Base-by-base conservation (phyloP, 2,329 filamentous ascomycete genomes). In the Pestalotiopsis fici region DNA sequence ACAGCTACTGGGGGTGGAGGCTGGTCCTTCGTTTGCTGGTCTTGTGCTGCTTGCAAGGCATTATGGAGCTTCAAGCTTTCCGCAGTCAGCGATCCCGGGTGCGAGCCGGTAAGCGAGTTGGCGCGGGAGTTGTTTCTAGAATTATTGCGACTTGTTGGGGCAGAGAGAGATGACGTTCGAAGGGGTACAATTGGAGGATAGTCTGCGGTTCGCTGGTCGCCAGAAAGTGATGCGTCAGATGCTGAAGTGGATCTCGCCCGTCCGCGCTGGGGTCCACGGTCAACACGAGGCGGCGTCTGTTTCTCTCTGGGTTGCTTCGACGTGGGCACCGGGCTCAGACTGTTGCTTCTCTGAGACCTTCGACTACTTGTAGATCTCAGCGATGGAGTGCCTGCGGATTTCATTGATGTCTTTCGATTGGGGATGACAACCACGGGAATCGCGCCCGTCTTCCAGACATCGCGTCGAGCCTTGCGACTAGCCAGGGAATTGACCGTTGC, bases 341-440 rank as follows among this genome's bases (percentile, higher is more conserved):
- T 90, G 55, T 82, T 82, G 65, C 85, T 87, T 68, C 83, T 79
- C 71, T 82, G 86, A 2, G 87, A 87, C 59, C 81, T 83, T 63
- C 83, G 83, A 72, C 88, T 91, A 69, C 86, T 89, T n/a, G 84
- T 87, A 23, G 89, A 90, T 66, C 88, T 84, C 18, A 90, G 78
- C 2, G 88, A 90, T 3, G 85, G 86, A 37, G 87, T 81, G 57
- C 74, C 82, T 64, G 74, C 81, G 7, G 85, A 83, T 67, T 84
- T 85, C 12, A 83, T 78, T 3, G 87, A 89, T 6, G 88, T 86
- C 18, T 78, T 80, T 18, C 89, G 86, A 66, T 87, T 85, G 6
- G 89, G 89, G 63, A 91, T 85, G 23, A 91, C 82, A 6, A 90
- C 83, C 7, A 91, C 88, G 1, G 89, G 89, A 11, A 91, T 88